Conservation (phyloP, 228 moss, liverwort and hornwort species). For the Sphagnum magellanicum region DNA sequence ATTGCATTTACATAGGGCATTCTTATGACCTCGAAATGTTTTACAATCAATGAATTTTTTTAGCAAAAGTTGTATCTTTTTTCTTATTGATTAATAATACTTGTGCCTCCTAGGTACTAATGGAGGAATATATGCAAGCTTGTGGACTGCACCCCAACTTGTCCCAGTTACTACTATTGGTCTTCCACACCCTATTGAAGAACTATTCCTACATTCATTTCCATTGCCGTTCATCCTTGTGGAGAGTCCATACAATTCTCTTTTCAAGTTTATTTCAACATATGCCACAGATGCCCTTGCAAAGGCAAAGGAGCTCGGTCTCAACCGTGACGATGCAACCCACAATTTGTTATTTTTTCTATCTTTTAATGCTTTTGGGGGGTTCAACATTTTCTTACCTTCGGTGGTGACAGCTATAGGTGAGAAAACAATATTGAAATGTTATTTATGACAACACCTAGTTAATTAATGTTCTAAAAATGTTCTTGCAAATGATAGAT, state of each 20-base stretch:
- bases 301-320: slow-evolving; percentile 37
- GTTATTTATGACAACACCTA: too few relatives aligned
- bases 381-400: slow-evolving; percentile 56
- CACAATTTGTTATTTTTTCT: slow-evolving; percentile 65
- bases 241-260: slow-evolving; percentile 27
- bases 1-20: too few relatives aligned
- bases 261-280: slow-evolving; percentile 28
- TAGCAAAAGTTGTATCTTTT: too few relatives aligned
- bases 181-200: slow-evolving; percentile 40
- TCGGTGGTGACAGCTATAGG: slow-evolving; percentile 24
- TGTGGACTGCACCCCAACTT: slow-evolving; percentile 32
- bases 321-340: slow-evolving; percentile 62
- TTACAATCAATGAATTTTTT: too few relatives aligned
- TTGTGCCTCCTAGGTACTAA: background rate
- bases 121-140: slow-evolving; percentile 11
- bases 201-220: slow-evolving; percentile 44
- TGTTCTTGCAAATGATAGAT: too few relatives aligned
- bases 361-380: slow-evolving; percentile 63
- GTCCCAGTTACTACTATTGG: slow-evolving; percentile 22
- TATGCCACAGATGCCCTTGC: slow-evolving; percentile 58
- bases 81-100: too few relatives aligned
- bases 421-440: background rate
- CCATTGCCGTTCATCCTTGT: slow-evolving; percentile 36
- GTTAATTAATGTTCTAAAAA: too few relatives aligned
- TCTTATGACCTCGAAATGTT: too few relatives aligned